Percentiles rank a stretch among this genome's conserved stretches.
Conservation (phyloP, 2,329 filamentous ascomycete species). For the Neofusicoccum umdonicola region DNA sequence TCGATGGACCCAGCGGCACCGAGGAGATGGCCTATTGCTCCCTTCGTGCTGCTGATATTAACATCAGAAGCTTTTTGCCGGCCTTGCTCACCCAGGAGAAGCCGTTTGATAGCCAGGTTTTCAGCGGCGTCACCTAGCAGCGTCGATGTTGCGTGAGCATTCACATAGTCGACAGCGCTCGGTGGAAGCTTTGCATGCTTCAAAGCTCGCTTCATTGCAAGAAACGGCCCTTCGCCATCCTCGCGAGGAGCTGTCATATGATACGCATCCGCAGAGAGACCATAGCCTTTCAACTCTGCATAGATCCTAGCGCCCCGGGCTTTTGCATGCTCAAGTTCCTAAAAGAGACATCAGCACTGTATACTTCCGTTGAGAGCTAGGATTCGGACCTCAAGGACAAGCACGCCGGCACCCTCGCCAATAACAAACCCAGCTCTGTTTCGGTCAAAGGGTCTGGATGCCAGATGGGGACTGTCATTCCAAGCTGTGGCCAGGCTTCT, state of each 20-base stretch:
- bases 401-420: conserved; percentile 82
- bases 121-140: conserved; percentile 83
- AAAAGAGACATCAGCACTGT: conserved; percentile 16
- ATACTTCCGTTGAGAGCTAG: neutral
- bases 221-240: conserved; percentile 75
- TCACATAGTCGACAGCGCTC: conserved; percentile 79
- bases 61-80: conserved; percentile 61
- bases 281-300: conserved; percentile 85
- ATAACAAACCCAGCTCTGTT: conserved; percentile 85
- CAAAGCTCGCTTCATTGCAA: conserved; percentile 83
- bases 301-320: conserved; percentile 77
- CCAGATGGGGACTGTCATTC: conserved; percentile 67
- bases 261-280: conserved; percentile 83
- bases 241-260: conserved; percentile 89
- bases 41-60: conserved; percentile 91
- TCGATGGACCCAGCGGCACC: conserved; percentile 91
- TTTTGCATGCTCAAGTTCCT: conserved; percentile 83
- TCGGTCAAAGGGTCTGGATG: conserved; percentile 85
- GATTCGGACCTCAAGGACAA: conserved; percentile 68
- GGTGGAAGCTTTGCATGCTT: conserved; percentile 69
- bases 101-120: conserved; percentile 72
- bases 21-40: conserved; percentile 84
- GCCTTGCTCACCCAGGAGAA: conserved; percentile 74
- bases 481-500: conserved; percentile 79
- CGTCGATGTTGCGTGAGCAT: conserved; percentile 92